Base-by-base conservation (phyloP, 1,284 basidiomycete genomes). In the Chalciporus sp. region DNA sequence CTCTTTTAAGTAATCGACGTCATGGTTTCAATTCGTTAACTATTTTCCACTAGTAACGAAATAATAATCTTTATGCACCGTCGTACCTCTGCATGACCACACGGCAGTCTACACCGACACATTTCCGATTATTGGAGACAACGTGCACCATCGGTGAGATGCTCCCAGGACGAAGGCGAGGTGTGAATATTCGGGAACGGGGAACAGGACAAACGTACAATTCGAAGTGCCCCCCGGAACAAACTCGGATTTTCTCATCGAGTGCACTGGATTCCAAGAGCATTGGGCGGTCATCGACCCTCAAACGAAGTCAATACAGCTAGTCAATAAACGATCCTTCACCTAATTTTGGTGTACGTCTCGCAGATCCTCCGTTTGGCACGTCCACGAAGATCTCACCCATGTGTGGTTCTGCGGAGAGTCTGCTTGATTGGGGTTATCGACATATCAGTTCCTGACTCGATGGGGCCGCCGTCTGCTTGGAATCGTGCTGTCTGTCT, bases 1-100 rank as follows among this genome's bases (percentile, higher is more conserved):
- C 41, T 35, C 19, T 31, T 35, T 43, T 44, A 31, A 35, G 31
- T 49, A 49, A 49, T 44, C 29, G 41, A 44, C 49, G 49, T 51
- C 49, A 48, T 37, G 37, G 7, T 17, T 44, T 28, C 31, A 5
- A 28, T 9, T 35, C n/a, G 29, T 10, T 17, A 16, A 48, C 41
- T 49, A 41, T 49, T 49, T 41, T 41, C 17, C 5, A 27, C 16
- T n/a, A 35, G 17, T 27, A 17, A 39, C 10, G 16, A 19, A 20
- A n/a, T 35, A 47, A 40, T 35, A 16, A 27, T 27, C 20, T 40
- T 7, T 12, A 33, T n/a, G 31, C 3, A 7, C 31, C 20, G n/a
- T n/a, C n/a, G n/a, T n/a, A n/a, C n/a, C n/a, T 11, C 16, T 47
- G 9, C 11, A 29, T 42, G 19, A 14, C 17, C n/a, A n/a, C n/a